A percentile compares a stretch with the other conserved stretches of the same genome.
phyloP scores from a whole-genome alignment of 257 asterid species.

The Penstemon barbatus region DNA sequence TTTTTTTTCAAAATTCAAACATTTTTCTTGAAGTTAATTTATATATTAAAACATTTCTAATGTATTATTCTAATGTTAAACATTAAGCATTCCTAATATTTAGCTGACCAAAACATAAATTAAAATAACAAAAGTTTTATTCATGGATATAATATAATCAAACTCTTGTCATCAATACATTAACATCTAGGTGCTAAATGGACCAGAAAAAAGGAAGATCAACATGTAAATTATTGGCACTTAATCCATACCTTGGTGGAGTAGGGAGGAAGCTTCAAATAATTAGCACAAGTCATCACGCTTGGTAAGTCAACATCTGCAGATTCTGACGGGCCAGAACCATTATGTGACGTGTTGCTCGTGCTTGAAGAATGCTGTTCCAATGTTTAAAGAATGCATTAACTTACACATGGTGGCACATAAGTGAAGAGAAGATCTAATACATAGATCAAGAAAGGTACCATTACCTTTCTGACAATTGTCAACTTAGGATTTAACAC shows the following conservation, averaged over 20 bases:
- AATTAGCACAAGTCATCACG: slow-evolving; percentile 98
- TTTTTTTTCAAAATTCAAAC: too few species aligned
- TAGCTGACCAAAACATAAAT: too few species aligned
- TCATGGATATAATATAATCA: too few species aligned
- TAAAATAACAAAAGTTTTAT: too few species aligned
- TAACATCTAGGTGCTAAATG: too few species aligned
- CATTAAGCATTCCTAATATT: too few species aligned
- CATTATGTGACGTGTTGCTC: slow-evolving; percentile 46
- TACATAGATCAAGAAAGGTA: background rate
- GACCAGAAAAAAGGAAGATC: background rate
- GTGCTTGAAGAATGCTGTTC: slow-evolving; percentile 77
- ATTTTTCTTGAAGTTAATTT: too few species aligned
- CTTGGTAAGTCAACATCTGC: slow-evolving; percentile 95
- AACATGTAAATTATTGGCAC: background rate
- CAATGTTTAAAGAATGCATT: background rate
- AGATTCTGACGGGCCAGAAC: slow-evolving; percentile 68
- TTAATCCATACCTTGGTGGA: slow-evolving; percentile 67
- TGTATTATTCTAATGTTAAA: too few species aligned
- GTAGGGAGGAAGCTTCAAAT: slow-evolving; percentile 96
- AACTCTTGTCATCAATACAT: too few species aligned
- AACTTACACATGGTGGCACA: background rate
- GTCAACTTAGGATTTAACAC: slow-evolving; percentile 94
- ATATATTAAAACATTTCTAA: too few species aligned
- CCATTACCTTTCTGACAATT: slow-evolving; percentile 85
- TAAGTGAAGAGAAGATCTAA: background rate